Conservation (phyloP, 1,284 basidiomycete species). For the Heterobasidion occidentale region DNA sequence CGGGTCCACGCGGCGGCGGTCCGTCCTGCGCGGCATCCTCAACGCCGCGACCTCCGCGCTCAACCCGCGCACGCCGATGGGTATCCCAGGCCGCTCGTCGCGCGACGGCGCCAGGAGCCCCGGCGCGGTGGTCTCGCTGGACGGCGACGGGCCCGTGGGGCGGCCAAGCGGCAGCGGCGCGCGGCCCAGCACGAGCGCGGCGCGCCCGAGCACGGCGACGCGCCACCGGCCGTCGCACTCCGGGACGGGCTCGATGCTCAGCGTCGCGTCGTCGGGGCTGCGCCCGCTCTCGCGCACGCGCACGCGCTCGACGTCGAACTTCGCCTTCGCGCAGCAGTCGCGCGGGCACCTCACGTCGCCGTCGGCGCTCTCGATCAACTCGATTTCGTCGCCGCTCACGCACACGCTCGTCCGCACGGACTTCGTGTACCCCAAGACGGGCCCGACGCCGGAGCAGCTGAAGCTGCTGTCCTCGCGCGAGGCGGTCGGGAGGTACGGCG, state of each 20-base stretch:
- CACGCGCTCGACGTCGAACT: constrained; percentile 17
- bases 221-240: constrained; percentile 23
- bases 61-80: constrained; percentile 1
- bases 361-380: constrained; percentile 35
- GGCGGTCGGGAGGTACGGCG: constrained; percentile 36
- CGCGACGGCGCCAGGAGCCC: background rate
- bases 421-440: constrained; percentile 38
- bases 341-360: constrained; percentile 25
- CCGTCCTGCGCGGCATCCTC: constrained; percentile 13
- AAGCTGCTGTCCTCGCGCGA: constrained; percentile 40
- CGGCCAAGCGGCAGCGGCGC: background rate
- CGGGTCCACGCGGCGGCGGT: constrained; percentile 7
- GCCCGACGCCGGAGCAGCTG: constrained; percentile 46
- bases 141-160: background rate
- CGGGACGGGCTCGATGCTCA: constrained; percentile 27
- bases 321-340: constrained; percentile 1
- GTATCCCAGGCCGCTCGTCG: background rate
- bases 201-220: background rate
- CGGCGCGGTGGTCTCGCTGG: constrained; percentile 1
- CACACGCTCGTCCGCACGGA: constrained; percentile 42
- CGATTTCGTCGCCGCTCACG: constrained; percentile 41
- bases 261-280: constrained; percentile 17
- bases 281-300: constrained; percentile 19
- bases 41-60: constrained; percentile 9
- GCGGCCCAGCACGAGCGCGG: background rate